Percentiles rank a stretch among this genome's conserved stretches.
phyloP scores from a whole-genome alignment of 805 yeast genomes.

The Hanseniaspora occidentalis region DNA sequence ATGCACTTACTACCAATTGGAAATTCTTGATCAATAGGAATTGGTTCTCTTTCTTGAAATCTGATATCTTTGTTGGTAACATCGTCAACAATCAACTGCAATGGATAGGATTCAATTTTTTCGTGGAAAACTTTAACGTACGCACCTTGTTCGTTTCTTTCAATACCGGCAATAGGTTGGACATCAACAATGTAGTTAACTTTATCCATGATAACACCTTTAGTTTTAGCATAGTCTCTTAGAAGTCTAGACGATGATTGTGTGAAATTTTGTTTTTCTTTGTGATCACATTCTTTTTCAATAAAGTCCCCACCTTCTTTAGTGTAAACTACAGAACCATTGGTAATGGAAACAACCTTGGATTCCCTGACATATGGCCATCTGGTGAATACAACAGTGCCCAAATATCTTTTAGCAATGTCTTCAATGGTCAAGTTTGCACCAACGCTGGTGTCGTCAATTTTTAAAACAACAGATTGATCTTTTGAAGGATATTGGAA shows the following conservation, averaged over 20 bases:
- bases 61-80: constrained; percentile 67
- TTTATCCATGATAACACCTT: constrained; percentile 49
- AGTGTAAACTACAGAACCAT: constrained; percentile 35
- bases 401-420: constrained; percentile 49
- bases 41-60: constrained; percentile 56
- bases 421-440: constrained; percentile 46
- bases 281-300: constrained; percentile 1
- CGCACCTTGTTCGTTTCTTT: constrained; percentile 60
- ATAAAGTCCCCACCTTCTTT: constrained; percentile 10
- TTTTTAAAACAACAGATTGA: constrained; percentile 60
- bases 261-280: constrained; percentile 35
- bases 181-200: constrained; percentile 54
- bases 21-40: constrained; percentile 71
- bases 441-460: constrained; percentile 39
- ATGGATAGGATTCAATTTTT: constrained; percentile 48
- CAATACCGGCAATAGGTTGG: constrained; percentile 66
- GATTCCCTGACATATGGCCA: constrained; percentile 92
- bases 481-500: constrained; percentile 80
- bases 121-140: constrained; percentile 56
- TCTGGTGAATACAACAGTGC: constrained; percentile 54
- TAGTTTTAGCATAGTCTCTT: constrained; percentile 33
- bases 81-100: constrained; percentile 65
- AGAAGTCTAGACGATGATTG: constrained; percentile 29
- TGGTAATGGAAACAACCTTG: constrained; percentile 49
- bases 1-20: constrained; percentile 63